Conservation (phyloP, 176 grass and related monocot genomes). For the Pharus latifolius region DNA sequence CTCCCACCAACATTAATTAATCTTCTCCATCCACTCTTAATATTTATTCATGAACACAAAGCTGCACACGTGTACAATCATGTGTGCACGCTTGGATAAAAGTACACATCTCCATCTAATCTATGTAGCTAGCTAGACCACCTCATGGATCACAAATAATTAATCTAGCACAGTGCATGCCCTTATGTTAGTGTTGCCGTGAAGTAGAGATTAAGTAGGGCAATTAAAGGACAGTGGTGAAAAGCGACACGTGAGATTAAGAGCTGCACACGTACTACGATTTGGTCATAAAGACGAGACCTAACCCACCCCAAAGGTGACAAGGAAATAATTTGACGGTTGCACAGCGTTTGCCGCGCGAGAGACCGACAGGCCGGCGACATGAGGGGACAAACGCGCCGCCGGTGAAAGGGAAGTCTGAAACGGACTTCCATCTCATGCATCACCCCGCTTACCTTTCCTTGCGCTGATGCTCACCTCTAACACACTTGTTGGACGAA, state of each 20-base stretch:
- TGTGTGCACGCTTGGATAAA: conserved; percentile 18
- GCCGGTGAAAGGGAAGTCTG: neutral
- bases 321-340: conserved; percentile 5
- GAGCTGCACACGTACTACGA: neutral
- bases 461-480: no score
- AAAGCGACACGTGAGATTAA: no score
- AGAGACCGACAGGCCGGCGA: conserved; percentile 12
- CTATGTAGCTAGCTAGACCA: neutral
- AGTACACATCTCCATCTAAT: no score
- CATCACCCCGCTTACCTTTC: no score
- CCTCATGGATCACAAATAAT: neutral
- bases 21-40: neutral
- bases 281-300: conserved; percentile 1
- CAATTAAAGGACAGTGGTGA: no score
- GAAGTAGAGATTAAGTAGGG: conserved; percentile 6
- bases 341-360: conserved; percentile 3
- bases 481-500: no score
- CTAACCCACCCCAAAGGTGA: neutral
- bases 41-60: neutral
- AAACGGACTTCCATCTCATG: no score
- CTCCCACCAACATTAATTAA: neutral
- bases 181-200: neutral
- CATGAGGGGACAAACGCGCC: neutral
- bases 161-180: neutral
- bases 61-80: neutral